Conservation (phyloP, 176 grass and related monocot species). For the Pontederia paniculata region DNA sequence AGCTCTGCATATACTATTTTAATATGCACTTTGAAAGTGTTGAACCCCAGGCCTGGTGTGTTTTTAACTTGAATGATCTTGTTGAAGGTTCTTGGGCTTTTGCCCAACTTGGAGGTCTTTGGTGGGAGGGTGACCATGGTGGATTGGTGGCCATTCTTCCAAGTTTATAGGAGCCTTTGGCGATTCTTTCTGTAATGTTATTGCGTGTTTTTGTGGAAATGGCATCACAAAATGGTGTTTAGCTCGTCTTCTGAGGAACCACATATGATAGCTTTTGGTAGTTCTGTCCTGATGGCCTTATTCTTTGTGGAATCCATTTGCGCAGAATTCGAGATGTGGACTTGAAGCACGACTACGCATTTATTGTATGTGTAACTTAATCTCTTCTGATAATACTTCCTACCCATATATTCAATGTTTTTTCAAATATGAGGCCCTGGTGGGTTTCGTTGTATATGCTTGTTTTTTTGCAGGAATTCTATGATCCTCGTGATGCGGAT, state of each 20-base stretch:
- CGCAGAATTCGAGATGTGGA: constrained; percentile 99
- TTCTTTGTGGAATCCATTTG: constrained; percentile 78
- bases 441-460: background rate
- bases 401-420: background rate
- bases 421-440: background rate
- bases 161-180: constrained; percentile 88
- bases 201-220: constrained; percentile 53
- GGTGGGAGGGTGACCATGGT: constrained; percentile 92
- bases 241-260: constrained; percentile 12
- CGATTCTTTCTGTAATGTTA: constrained; percentile 87
- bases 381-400: background rate
- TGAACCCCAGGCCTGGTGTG: constrained; percentile 37
- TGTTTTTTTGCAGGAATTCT: constrained; percentile 58
- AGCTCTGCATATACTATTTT: too few relatives aligned
- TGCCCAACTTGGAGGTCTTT: constrained; percentile 73
- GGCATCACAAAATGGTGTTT: constrained; percentile 22
- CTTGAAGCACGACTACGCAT: constrained; percentile 98
- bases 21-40: constrained; percentile 19
- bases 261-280: constrained; percentile 47
- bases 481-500: constrained; percentile 85
- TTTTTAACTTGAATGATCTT: constrained; percentile 96
- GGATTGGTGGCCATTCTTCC: constrained; percentile 81
- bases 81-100: constrained; percentile 99
- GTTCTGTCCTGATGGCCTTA: constrained; percentile 47
- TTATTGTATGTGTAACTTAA: constrained; percentile 56